phyloP scores from a whole-genome alignment of 257 asterid genomes.

The Dorcoceras hygrometricum region DNA sequence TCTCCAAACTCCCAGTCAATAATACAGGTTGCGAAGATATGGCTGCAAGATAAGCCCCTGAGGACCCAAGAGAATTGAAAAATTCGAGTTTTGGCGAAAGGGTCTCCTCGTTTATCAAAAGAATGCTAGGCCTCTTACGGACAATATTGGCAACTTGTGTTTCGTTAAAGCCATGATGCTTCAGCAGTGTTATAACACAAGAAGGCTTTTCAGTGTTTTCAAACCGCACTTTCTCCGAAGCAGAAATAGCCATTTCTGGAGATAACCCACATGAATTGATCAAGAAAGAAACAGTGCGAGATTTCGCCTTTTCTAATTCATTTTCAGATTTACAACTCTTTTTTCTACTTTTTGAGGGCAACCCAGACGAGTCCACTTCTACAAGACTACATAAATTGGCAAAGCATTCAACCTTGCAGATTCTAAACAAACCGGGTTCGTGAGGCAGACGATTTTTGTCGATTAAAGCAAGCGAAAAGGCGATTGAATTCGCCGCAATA shows the following conservation, averaged over 20 bases:
- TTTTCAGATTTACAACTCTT: neutral
- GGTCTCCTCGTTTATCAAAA: conserved; percentile 16
- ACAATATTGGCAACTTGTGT: conserved; percentile 14
- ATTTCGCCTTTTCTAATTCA: conserved; percentile 4
- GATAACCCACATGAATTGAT: conserved; percentile 28
- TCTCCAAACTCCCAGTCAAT: conserved; percentile 10
- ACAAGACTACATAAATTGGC: conserved; percentile 2
- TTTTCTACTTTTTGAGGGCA: neutral
- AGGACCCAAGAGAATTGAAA: conserved; percentile 4
- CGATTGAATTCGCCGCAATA: neutral
- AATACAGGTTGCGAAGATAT: neutral
- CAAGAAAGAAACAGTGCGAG: conserved; percentile 22
- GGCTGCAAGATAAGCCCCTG: neutral
- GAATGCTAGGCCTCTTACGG: conserved; percentile 17
- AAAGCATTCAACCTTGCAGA: neutral
- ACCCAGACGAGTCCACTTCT: neutral
- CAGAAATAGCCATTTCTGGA: conserved; percentile 27
- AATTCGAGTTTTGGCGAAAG: conserved; percentile 26
- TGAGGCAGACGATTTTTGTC: neutral
- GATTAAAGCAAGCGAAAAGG: neutral
- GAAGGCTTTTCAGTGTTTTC: conserved; percentile 22
- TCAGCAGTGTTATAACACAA: conserved; percentile 20
- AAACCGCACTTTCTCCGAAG: conserved; percentile 21
- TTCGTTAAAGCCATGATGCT: conserved; percentile 17
- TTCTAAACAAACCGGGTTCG: neutral